Evolutionary conservation across 805 yeast species (phyloP).

Genomic region (Isabelozyma heimii): DNA sequence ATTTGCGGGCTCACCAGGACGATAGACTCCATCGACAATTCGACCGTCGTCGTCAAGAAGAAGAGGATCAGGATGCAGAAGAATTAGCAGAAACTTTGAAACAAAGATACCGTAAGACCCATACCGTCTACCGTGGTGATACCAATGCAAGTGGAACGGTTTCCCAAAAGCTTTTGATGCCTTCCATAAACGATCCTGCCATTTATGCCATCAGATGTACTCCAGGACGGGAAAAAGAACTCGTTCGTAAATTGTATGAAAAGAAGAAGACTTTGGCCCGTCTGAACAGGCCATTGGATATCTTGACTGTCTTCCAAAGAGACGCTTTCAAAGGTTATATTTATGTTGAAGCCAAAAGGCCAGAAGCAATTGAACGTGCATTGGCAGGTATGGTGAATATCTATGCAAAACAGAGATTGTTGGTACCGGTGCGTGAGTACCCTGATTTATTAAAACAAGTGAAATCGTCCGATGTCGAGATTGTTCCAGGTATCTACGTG

Average conservation of each 20-base stretch:
- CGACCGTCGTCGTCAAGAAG: slow-evolving; percentile 82
- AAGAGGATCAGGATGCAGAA: slow-evolving; percentile 94
- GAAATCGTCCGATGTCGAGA: slow-evolving; percentile 80
- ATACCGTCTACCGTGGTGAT: slow-evolving; percentile 81
- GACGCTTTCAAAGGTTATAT: slow-evolving; percentile 90
- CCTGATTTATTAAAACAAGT: slow-evolving; percentile 90
- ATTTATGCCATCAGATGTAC: slow-evolving; percentile 95
- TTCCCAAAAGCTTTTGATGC: slow-evolving; percentile 89
- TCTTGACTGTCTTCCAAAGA: slow-evolving; percentile 88
- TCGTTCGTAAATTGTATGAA: slow-evolving; percentile 79
- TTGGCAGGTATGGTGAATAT: slow-evolving; percentile 87
- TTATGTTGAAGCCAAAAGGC: slow-evolving; percentile 90
- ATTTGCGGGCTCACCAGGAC: slow-evolving; percentile 40
- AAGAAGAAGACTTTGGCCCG: slow-evolving; percentile 77
- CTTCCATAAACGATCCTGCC: slow-evolving; percentile 94
- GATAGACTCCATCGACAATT: slow-evolving; percentile 88
- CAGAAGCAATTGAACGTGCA: slow-evolving; percentile 88
- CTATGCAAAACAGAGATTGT: slow-evolving; percentile 65
- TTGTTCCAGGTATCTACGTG: slow-evolving; percentile 90
- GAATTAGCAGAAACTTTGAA: slow-evolving; percentile 86
- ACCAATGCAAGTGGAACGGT: slow-evolving; percentile 62
- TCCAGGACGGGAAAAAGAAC: slow-evolving; percentile 88
- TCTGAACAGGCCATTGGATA: slow-evolving; percentile 76
- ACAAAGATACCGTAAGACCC: slow-evolving; percentile 86
- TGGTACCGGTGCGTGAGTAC: slow-evolving; percentile 94